Conservation (phyloP, 2,329 filamentous ascomycete species). For the Aspergillus thermomutatus region DNA sequence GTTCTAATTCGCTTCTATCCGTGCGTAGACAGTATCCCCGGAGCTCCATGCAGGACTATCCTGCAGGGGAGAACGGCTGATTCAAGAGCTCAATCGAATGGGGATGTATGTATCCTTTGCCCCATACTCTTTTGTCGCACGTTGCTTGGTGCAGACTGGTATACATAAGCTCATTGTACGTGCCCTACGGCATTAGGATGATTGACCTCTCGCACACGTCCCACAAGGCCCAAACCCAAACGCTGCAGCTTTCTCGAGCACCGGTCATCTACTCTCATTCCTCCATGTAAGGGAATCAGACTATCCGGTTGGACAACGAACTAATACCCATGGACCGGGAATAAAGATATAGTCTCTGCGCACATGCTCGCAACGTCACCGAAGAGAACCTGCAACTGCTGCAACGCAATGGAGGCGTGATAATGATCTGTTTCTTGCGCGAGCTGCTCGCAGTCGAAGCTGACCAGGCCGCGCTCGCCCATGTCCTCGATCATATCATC, state of each 20-base stretch:
- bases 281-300: neutral
- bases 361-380: neutral
- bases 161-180: too few relatives aligned
- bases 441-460: neutral
- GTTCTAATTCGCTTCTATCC: too few relatives aligned
- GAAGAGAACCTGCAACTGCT: neutral
- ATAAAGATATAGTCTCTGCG: neutral
- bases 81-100: neutral
- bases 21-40: neutral
- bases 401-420: neutral
- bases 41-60: neutral
- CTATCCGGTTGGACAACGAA: too few relatives aligned
- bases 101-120: neutral
- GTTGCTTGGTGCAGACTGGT: too few relatives aligned
- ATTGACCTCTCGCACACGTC: neutral
- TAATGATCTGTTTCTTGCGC: neutral
- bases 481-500: constrained; percentile 19
- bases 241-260: neutral
- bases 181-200: neutral
- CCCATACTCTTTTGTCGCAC: too few relatives aligned
- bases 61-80: neutral
- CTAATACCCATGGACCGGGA: too few relatives aligned
- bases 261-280: neutral
- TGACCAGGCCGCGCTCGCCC: neutral
- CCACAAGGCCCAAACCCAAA: neutral